Percentiles rank a stretch among this genome's conserved stretches.
These are phyloP conservation scores for Fusarium tjaetaba DNA, from an alignment of 2,329 filamentous ascomycete genomes.

Conservation along the genomic window DNA sequence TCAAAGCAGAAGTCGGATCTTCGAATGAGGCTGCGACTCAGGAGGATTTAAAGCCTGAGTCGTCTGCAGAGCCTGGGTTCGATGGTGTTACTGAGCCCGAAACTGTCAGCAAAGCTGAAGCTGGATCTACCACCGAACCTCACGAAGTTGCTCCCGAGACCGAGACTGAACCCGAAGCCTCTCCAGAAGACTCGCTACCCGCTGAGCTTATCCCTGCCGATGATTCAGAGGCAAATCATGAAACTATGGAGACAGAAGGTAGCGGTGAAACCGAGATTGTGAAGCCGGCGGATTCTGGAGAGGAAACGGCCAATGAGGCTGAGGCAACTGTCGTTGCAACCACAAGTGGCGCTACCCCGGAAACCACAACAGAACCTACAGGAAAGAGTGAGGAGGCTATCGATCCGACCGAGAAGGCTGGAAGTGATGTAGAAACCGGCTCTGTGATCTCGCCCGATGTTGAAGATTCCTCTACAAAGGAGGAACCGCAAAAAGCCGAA, in stretches of 20 bases:
- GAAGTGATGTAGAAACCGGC: neutral
- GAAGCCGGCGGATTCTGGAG: neutral
- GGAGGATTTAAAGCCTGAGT: neutral
- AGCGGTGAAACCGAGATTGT: neutral
- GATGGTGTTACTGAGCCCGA: neutral
- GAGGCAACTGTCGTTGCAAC: neutral
- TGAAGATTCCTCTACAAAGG: neutral
- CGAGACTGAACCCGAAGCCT: neutral
- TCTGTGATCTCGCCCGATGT: neutral
- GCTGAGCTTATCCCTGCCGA: slow-evolving; percentile 1
- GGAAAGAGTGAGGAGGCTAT: slow-evolving; percentile 3
- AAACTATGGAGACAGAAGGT: neutral
- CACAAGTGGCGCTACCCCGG: neutral
- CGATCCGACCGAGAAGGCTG: neutral
- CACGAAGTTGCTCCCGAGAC: neutral
- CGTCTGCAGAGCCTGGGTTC: neutral
- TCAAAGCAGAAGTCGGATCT: neutral
- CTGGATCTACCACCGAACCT: neutral
- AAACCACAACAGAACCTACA: neutral
- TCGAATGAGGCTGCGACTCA: neutral
- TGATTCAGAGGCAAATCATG: neutral
- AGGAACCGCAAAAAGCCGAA: neutral
- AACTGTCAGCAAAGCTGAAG: neutral
- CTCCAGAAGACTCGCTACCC: neutral
- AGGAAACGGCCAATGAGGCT: neutral